Evolutionary conservation across 495 filamentous ascomycete species (phyloP), one percentile per base, ranked within the genome.

Genomic region (Mytilinidion resinicola): DNA sequence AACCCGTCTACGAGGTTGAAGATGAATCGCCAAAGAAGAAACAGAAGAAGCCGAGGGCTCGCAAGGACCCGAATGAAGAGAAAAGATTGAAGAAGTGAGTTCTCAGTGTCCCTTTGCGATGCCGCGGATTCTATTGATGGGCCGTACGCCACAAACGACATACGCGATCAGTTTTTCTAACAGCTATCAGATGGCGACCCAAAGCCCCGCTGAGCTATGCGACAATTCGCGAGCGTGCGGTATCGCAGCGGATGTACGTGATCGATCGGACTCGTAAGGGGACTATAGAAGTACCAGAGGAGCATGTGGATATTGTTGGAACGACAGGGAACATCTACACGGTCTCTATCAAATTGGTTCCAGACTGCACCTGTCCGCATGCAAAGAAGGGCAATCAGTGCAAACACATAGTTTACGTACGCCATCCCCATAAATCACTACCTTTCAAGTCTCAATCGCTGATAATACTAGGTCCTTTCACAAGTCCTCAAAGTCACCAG

Each of bases 291-390:
- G 56, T 60, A 3, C 82, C 76, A 1, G 70, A 77, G 36, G 79
- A 88, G 56, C 72, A 65, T 0, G 81, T 92, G 62, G 79, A 86
- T 37, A 73, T 95, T 49, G 84, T 85, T 12, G 89, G 89, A 21
- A 80, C 85, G 7, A 89, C 84, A 3, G 88, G 88, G 5, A 90
- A 91, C 63, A 73, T 91, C 47, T 95, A 95, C 73, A 81, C 73
- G 9, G 74, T 80, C 17, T 70, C 70, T 2, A 83, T 88, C 52
- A 67, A 68, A 56, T 74, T 77, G 25, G 64, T 76, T 38, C 87
- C 87, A 0, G 69, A 43, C n/a, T 95, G 89, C 70, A 75, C 75
- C 42, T 91, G 88, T 68, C 85, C 86, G 0, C 81, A 87, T 68
- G 74, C 70, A 7, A 53, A n/a, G 30, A 76, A 79, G 33, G 80